A percentile compares a stretch with the other conserved stretches of the same genome.
These are phyloP conservation scores for Xanthoconium stramineum DNA, from an alignment of 768 basidiomycete species.

Conservation along the genomic window DNA sequence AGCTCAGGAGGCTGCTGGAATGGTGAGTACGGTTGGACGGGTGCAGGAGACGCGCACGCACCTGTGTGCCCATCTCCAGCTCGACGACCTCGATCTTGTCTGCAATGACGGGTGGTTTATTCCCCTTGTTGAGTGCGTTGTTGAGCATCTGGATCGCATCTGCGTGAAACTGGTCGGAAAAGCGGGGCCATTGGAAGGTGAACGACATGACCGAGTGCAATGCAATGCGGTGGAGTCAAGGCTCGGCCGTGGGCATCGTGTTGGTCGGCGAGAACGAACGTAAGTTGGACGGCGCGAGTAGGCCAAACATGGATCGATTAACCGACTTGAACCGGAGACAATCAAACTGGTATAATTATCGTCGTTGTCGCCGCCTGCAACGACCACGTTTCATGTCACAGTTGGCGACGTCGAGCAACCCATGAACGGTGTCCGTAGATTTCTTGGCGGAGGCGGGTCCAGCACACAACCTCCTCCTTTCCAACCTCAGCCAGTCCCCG, in stretches of 20 bases:
- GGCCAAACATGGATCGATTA: neutral
- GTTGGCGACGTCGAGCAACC: slow-evolving; percentile 16
- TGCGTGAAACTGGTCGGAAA: slow-evolving; percentile 94
- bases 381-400: slow-evolving; percentile 22
- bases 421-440: slow-evolving; percentile 74
- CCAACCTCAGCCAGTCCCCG: slow-evolving; percentile 13
- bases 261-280: slow-evolving; percentile 13
- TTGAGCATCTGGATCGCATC: slow-evolving; percentile 98
- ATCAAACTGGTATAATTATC: neutral
- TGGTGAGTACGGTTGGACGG: neutral
- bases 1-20: slow-evolving; percentile 85
- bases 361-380: neutral
- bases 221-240: slow-evolving; percentile 1
- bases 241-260: slow-evolving; percentile 19
- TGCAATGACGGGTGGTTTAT: slow-evolving; percentile 95
- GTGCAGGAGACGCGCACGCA: slow-evolving; percentile 31
- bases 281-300: slow-evolving; percentile 6
- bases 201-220: slow-evolving; percentile 60
- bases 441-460: slow-evolving; percentile 47
- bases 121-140: slow-evolving; percentile 94
- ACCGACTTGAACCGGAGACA: neutral
- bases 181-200: slow-evolving; percentile 94
- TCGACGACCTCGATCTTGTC: slow-evolving; percentile 98
- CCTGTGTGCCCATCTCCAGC: slow-evolving; percentile 98
- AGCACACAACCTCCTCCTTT: slow-evolving; percentile 29